These are phyloP conservation scores for Apiospora koreana DNA, from an alignment of 2,329 filamentous ascomycete species.

Conservation along the genomic window DNA sequence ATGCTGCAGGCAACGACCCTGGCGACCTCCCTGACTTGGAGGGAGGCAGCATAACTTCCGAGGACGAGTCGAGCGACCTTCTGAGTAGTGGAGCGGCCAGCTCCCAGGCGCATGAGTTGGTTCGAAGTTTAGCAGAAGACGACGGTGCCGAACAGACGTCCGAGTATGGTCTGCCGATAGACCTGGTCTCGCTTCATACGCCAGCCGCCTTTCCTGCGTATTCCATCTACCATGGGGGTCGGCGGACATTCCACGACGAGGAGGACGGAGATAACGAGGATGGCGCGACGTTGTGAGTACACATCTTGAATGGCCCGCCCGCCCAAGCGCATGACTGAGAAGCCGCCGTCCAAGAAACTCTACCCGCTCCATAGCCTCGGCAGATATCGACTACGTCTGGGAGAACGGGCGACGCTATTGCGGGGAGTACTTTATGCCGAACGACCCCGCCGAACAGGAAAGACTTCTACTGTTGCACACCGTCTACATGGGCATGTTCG, in stretches of 20 bases:
- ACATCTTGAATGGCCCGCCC: neutral
- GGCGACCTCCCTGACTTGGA: constrained; percentile 11
- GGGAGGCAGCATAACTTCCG: constrained; percentile 3
- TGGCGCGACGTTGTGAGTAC: constrained; percentile 42
- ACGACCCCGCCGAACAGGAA: constrained; percentile 65
- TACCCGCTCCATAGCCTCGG: constrained; percentile 50
- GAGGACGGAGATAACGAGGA: constrained; percentile 24
- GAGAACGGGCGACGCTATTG: constrained; percentile 67
- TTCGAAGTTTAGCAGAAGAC: constrained; percentile 21
- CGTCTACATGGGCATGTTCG: constrained; percentile 56
- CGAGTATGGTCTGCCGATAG: constrained; percentile 25
- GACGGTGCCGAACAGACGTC: constrained; percentile 23
- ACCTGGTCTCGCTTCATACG: constrained; percentile 47
- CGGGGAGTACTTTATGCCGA: constrained; percentile 64
- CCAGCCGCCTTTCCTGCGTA: constrained; percentile 38
- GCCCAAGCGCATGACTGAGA: constrained; percentile 3
- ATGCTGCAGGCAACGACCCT: neutral
- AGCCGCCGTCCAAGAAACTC: constrained; percentile 28
- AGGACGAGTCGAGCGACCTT: constrained; percentile 25
- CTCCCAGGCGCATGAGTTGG: constrained; percentile 14
- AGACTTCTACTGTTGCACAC: constrained; percentile 64
- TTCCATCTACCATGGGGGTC: constrained; percentile 17
- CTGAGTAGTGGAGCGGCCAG: constrained; percentile 29
- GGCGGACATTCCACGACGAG: neutral
- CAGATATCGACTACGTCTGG: constrained; percentile 56